Evolutionary conservation across 495 filamentous ascomycete genomes (phyloP).

Genomic region (Jackrogersella minutella): DNA sequence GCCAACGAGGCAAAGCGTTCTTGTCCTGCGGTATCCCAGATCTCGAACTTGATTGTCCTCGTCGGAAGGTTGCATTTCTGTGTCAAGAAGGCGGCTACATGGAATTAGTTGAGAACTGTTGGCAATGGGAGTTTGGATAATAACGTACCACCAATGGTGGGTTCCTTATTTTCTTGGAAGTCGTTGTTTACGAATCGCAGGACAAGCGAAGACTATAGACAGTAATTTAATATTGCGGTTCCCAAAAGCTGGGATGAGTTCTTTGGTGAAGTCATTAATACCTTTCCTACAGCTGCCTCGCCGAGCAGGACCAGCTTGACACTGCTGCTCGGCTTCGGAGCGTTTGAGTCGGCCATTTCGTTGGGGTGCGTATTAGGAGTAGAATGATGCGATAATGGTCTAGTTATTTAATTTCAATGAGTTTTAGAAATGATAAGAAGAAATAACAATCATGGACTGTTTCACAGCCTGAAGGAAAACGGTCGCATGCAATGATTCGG

Average conservation of each 20-base stretch:
- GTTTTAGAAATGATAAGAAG: constrained; percentile 2
- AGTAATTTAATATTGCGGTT: constrained; percentile 33
- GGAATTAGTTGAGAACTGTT: not conserved
- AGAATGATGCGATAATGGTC: not conserved
- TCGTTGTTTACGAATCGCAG: constrained; percentile 99
- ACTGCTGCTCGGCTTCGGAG: constrained; percentile 96
- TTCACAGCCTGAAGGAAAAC: constrained; percentile 6
- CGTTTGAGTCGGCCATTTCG: constrained; percentile 64
- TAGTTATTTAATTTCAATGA: not conserved
- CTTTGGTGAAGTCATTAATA: constrained; percentile 54
- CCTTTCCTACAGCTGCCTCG: constrained; percentile 98
- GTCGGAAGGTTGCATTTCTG: constrained; percentile 97
- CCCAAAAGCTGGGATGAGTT: not conserved
- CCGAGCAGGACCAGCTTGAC: constrained; percentile 98
- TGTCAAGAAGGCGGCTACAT: constrained; percentile 91
- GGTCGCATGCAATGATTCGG: constrained; percentile 24
- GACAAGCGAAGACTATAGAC: constrained; percentile 86
- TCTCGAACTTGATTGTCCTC: constrained; percentile 99
- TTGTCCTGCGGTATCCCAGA: constrained; percentile 99
- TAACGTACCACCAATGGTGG: constrained; percentile 92
- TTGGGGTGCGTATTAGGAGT: constrained; percentile 5
- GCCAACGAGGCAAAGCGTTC: constrained; percentile 97
- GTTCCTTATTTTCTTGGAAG: constrained; percentile 99
- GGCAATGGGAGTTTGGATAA: constrained; percentile 9
- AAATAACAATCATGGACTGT: constrained; percentile 5